Percentiles rank a stretch among this genome's conserved stretches.
These are phyloP conservation scores for Pythium dissotocum DNA, from an alignment of 352 stramenopile genomes.

Conservation along the genomic window DNA sequence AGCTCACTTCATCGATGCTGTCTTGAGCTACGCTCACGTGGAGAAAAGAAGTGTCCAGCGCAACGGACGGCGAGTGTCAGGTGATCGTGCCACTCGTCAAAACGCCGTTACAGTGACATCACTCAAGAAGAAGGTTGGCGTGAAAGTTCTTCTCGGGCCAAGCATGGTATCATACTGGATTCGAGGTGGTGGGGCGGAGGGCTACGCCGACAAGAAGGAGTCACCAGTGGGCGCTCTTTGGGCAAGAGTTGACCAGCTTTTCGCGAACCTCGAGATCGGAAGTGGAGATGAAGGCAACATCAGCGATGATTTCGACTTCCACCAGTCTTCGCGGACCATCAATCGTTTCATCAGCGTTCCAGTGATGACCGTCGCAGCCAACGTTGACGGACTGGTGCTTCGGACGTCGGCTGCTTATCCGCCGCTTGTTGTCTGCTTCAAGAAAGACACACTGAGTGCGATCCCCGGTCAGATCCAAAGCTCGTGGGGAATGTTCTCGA, in stretches of 20 bases:
- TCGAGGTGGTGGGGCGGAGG: not conserved
- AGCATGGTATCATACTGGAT: slow-evolving; percentile 67
- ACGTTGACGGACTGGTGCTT: slow-evolving; percentile 47
- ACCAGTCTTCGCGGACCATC: not conserved
- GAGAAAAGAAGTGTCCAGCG: not conserved
- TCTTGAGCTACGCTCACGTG: slow-evolving; percentile 13
- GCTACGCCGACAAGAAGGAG: not conserved
- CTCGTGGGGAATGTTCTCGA: slow-evolving; percentile 52
- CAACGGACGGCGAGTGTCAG: not conserved
- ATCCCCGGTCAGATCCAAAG: slow-evolving; percentile 43
- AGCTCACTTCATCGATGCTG: slow-evolving; percentile 39
- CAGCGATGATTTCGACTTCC: not conserved
- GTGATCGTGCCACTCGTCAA: not conserved
- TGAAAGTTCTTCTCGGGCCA: slow-evolving; percentile 68
- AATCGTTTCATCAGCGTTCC: not conserved
- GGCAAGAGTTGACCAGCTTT: slow-evolving; percentile 60
- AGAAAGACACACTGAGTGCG: slow-evolving; percentile 34
- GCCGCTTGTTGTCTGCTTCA: slow-evolving; percentile 45
- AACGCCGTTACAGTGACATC: not conserved
- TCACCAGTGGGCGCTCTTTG: slow-evolving; percentile 26
- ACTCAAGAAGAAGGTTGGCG: not conserved
- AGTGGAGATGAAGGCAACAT: slow-evolving; percentile 19
- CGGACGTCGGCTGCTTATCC: slow-evolving; percentile 46
- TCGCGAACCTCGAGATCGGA: slow-evolving; percentile 52
- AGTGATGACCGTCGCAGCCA: not conserved